Evolutionary conservation across 2,329 filamentous ascomycete species (phyloP).

Genomic region (Aspergillus awamori): DNA sequence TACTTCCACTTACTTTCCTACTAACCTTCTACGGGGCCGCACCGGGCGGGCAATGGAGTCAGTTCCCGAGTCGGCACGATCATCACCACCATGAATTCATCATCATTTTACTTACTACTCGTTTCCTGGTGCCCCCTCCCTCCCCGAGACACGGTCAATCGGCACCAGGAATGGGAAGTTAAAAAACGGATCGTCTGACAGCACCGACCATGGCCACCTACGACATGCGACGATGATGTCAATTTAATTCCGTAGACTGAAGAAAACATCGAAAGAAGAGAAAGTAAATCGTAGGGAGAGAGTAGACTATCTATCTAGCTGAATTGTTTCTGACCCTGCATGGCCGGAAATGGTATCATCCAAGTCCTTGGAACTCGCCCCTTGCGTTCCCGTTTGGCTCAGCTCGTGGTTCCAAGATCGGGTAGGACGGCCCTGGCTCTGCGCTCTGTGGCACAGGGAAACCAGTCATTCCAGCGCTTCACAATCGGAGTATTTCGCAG

Average conservation of each 20-base stretch:
- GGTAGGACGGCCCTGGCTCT: conserved; percentile 22
- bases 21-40: neutral
- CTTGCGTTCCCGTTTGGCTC: conserved; percentile 24
- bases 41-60: neutral
- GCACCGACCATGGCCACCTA: neutral
- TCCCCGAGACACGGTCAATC: too few species aligned
- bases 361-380: conserved; percentile 13
- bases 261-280: neutral
- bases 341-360: conserved; percentile 19
- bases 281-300: neutral
- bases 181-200: neutral
- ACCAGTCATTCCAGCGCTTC: neutral
- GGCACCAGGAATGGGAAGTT: too few species aligned
- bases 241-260: neutral
- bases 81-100: neutral
- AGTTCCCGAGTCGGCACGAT: conserved; percentile 3
- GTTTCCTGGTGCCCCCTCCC: too few species aligned
- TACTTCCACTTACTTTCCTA: too few species aligned
- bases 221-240: neutral
- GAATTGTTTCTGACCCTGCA: conserved; percentile 21
- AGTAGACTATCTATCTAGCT: neutral
- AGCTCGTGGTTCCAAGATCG: conserved; percentile 26
- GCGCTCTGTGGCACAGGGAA: conserved; percentile 2
- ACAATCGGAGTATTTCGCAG: conserved; percentile 15
- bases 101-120: neutral